phyloP scores from a whole-genome alignment of 2,329 filamentous ascomycete species.

The Trichoderma breve region DNA sequence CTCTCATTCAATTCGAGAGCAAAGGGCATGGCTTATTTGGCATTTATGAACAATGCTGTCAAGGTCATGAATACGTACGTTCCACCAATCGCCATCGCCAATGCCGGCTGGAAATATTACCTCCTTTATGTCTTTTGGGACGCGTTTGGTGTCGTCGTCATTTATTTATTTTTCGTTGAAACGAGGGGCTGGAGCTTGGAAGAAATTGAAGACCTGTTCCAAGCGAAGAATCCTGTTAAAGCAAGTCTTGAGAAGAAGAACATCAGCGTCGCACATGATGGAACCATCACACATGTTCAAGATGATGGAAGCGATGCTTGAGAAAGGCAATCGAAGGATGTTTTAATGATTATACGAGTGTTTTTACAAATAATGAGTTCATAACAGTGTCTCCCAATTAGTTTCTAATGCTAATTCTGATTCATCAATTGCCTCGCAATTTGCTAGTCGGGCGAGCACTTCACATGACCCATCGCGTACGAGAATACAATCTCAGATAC shows the following conservation, averaged over 20 bases:
- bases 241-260: constrained; percentile 4
- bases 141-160: background rate
- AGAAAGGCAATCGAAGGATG: background rate
- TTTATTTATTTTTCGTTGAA: constrained; percentile 3
- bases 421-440: background rate
- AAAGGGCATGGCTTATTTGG: constrained; percentile 1
- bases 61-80: constrained; percentile 8
- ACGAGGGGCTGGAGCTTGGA: constrained; percentile 2
- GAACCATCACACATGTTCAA: background rate
- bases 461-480: background rate
- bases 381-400: background rate
- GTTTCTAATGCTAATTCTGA: background rate
- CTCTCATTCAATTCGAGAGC: background rate
- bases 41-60: constrained; percentile 4
- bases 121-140: constrained; percentile 2
- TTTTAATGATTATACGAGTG: background rate
- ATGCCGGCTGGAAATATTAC: constrained; percentile 1
- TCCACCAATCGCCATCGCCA: background rate
- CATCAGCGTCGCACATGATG: background rate
- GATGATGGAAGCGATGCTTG: background rate
- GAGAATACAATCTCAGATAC: background rate
- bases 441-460: background rate
- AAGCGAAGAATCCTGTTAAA: background rate
- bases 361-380: background rate
- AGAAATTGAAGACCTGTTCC: background rate